Evolutionary conservation across 139 green algal species (phyloP).

Genomic region (Edaphochlamys debaryana): DNA sequence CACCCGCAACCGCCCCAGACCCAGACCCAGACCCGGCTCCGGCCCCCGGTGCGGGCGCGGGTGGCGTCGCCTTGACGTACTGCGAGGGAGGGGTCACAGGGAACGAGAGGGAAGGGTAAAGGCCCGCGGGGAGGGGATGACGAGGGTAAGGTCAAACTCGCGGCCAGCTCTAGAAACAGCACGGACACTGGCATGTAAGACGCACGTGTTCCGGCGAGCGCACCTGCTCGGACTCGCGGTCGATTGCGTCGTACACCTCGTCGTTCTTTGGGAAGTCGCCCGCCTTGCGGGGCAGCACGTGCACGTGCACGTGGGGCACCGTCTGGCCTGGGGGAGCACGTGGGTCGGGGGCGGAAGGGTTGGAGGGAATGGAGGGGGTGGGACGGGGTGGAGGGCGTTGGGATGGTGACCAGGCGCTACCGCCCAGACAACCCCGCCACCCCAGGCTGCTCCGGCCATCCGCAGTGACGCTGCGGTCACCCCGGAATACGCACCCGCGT

Average conservation of each 20-base stretch:
- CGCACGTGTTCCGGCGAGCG: no score
- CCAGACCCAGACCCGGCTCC: not conserved
- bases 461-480: not conserved
- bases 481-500: no score
- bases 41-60: not conserved
- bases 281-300: slow-evolving; percentile 87
- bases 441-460: not conserved
- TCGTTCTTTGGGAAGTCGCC: slow-evolving; percentile 96
- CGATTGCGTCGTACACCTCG: slow-evolving; percentile 72
- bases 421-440: not conserved
- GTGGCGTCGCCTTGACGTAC: slow-evolving; percentile 1
- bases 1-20: not conserved
- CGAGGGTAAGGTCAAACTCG: no score
- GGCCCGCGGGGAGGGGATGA: no score
- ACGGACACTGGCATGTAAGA: no score
- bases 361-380: not conserved
- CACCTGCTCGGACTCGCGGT: slow-evolving; percentile 14
- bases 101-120: no score
- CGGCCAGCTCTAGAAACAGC: no score
- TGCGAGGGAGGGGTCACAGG: no score
- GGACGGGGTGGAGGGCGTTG: not conserved
- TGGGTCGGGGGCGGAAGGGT: not conserved
- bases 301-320: slow-evolving; percentile 96
- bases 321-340: slow-evolving; percentile 83
- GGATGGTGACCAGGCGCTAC: not conserved